phyloP scores from a whole-genome alignment of 176 grass and related monocot species.

The Lolium perenne region DNA sequence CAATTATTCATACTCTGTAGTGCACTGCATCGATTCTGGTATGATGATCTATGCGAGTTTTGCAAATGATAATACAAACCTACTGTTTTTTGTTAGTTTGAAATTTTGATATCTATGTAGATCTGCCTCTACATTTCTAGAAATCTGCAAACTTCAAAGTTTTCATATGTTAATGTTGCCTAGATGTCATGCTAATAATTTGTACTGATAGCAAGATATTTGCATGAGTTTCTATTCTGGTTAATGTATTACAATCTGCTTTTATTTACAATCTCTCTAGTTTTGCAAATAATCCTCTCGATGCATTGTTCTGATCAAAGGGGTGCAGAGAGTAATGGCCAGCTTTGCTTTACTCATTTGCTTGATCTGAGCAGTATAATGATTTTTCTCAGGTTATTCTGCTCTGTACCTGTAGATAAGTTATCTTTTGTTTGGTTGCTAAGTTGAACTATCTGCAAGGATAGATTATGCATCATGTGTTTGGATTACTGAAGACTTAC shows the following conservation, averaged over 20 bases:
- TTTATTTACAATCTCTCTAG: conserved; percentile 32
- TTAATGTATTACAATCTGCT: conserved; percentile 30
- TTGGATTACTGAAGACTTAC: conserved; percentile 38
- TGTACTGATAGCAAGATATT: conserved; percentile 12
- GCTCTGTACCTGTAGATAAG: conserved; percentile 22
- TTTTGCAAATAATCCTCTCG: conserved; percentile 45
- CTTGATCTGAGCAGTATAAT: conserved; percentile 34
- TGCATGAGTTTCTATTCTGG: neutral
- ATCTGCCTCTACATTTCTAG: neutral
- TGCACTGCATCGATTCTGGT: conserved; percentile 4
- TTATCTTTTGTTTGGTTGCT: neutral
- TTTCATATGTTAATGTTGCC: neutral
- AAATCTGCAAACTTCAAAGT: neutral
- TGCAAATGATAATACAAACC: conserved; percentile 1
- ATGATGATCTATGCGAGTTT: neutral
- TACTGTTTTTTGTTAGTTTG: neutral
- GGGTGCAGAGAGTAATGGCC: conserved; percentile 24
- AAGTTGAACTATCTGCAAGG: conserved; percentile 7
- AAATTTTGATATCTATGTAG: neutral
- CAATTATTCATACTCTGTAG: conserved; percentile 30
- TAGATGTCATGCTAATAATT: conserved; percentile 10
- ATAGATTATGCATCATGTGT: conserved; percentile 31
- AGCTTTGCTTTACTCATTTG: conserved; percentile 41
- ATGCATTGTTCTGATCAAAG: conserved; percentile 35
- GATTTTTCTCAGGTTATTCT: conserved; percentile 11